Percentiles rank a stretch among this genome's conserved stretches.
Evolutionary conservation across 208 protist species (phyloP).

Genomic region (Kentomonas sorsogonicus): DNA sequence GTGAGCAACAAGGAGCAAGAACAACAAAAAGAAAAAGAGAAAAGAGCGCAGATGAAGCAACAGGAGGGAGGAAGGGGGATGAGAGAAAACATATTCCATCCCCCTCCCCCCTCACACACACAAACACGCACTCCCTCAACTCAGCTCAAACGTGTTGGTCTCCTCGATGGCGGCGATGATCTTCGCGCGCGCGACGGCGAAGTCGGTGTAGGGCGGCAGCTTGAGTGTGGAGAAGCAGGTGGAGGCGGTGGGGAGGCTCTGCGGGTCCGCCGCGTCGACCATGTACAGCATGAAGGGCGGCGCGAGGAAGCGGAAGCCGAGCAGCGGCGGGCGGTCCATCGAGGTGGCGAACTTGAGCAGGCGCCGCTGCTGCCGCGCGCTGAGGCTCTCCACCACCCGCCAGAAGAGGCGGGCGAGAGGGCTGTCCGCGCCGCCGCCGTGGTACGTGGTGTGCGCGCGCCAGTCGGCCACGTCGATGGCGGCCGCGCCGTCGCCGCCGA

Average conservation of each 20-base stretch:
- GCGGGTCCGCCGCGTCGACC: constrained; percentile 22
- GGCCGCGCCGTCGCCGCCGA: constrained; percentile 66
- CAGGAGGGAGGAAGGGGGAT: too few relatives aligned
- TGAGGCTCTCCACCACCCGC: constrained; percentile 79
- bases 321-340: constrained; percentile 79
- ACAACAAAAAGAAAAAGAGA: too few relatives aligned
- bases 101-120: too few relatives aligned
- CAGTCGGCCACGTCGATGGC: constrained; percentile 88
- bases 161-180: constrained; percentile 87
- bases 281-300: constrained; percentile 87
- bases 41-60: too few relatives aligned
- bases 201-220: constrained; percentile 78
- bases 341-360: constrained; percentile 89
- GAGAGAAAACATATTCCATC: too few relatives aligned
- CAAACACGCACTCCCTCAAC: constrained; percentile 33
- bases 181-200: constrained; percentile 63
- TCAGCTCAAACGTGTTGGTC: constrained; percentile 82
- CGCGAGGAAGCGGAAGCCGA: constrained; percentile 89
- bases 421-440: constrained; percentile 48
- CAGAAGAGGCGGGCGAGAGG: constrained; percentile 79
- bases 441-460: constrained; percentile 78
- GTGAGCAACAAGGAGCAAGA: too few relatives aligned
- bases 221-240: constrained; percentile 94
- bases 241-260: constrained; percentile 82
- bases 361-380: constrained; percentile 55